Base-by-base conservation (phyloP, 768 basidiomycete genomes). In the Crucibulum laeve region DNA sequence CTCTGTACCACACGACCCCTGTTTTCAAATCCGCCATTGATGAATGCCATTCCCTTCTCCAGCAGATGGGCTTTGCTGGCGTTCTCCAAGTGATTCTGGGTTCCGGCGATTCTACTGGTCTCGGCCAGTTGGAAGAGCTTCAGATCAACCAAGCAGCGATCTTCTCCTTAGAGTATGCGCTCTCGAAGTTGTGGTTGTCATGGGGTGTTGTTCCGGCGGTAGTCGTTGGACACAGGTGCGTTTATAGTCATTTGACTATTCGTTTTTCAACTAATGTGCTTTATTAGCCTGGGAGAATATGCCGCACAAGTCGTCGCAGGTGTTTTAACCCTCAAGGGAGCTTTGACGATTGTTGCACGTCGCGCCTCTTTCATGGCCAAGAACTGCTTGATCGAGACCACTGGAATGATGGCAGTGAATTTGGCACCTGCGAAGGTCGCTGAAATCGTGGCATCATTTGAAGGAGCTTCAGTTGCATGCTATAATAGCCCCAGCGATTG, bases 171-270 rank as follows among this genome's bases (percentile, higher is more conserved):
- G 74, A 87, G 53, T 86, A 79, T 52, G 78, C 80, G 0, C 62
- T 89, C 15, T 71, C 77, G 0, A 64, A 61, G 37, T 45, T 89
- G 11, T 89, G 86, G 87, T 73, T 74, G 25, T 76, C 72, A 5
- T 88, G 82, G 84, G 86, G 85, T 1, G 34, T 88, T 11, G 48
- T 52, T 17, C 86, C 86, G 3, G 51, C 62, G 14, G 79, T 71
- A 0, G 77, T 86, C 11, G 68, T 81, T 14, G 86, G 87, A 3
- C 86, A 88, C 52, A 89, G 87, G 87, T 87, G 39, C 43, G 70
- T 55, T 28, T 42, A 42, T 26, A 28, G 2, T 38, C 23, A 3
- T 34, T 21, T 30, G 24, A 38, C 10, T 38, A 26, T 8, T 10
- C 32, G 11, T 17, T 32, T 13, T 24, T 46, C 19, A 21, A 34